Percentiles rank a stretch among this genome's conserved stretches.
Conservation (phyloP, 495 filamentous ascomycete genomes). For the Neurospora sublineolata region DNA sequence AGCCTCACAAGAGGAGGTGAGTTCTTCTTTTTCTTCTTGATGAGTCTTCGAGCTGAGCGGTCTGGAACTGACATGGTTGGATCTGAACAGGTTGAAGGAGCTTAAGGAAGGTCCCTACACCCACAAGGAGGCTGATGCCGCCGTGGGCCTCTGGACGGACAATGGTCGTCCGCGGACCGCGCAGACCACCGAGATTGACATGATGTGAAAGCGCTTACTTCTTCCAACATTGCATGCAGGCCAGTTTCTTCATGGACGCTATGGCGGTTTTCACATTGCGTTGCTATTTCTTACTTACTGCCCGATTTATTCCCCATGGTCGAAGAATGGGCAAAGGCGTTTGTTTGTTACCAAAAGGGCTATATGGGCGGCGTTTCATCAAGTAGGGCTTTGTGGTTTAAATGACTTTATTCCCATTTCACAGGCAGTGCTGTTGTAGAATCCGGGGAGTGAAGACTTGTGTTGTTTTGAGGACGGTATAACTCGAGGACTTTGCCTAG, state of each 20-base stretch:
- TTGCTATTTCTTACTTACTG: background rate
- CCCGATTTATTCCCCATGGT: background rate
- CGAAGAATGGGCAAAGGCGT: background rate
- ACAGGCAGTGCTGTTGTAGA: background rate
- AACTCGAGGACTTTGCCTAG: background rate
- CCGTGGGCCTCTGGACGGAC: slow-evolving; percentile 1
- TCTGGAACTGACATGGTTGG: background rate
- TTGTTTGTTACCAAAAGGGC: background rate
- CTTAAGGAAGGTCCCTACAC: slow-evolving; percentile 2
- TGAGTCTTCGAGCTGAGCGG: background rate
- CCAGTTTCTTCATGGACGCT: background rate
- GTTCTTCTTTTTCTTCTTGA: slow-evolving; percentile 8
- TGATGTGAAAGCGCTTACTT: background rate
- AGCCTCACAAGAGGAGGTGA: slow-evolving; percentile 84
- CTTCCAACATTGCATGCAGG: background rate
- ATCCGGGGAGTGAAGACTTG: background rate
- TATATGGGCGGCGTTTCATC: background rate
- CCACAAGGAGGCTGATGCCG: slow-evolving; percentile 2
- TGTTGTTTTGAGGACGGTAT: background rate
- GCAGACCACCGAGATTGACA: slow-evolving; percentile 1
- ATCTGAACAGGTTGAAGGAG: slow-evolving; percentile 1
- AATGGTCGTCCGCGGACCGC: background rate
- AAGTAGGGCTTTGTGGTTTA: background rate
- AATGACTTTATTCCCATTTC: background rate
- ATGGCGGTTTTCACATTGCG: background rate